A percentile compares a stretch with the other conserved stretches of the same genome.
phyloP scores from a whole-genome alignment of 1,284 basidiomycete species.

The Tetrapyrgos nigripes region DNA sequence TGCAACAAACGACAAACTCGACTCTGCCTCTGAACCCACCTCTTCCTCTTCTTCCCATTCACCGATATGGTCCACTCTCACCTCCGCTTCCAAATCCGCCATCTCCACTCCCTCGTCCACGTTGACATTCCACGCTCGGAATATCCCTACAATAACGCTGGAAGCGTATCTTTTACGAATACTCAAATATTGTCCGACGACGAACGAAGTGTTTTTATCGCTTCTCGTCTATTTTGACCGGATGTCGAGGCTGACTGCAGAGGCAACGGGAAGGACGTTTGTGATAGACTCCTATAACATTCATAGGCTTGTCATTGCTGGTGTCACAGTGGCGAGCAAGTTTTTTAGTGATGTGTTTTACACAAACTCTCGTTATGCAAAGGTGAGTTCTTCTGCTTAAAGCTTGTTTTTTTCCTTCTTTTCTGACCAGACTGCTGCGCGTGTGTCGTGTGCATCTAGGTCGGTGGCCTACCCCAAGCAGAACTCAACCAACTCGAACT shows the following conservation, averaged over 20 bases:
- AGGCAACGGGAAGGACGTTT: constrained; percentile 77
- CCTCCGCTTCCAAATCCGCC: constrained; percentile 81
- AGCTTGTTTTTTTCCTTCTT: neutral
- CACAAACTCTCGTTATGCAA: constrained; percentile 99
- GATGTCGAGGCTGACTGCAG: constrained; percentile 75
- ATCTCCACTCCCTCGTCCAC: constrained; percentile 83
- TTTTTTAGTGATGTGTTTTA: constrained; percentile 99
- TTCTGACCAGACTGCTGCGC: neutral
- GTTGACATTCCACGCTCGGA: constrained; percentile 94
- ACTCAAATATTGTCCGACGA: constrained; percentile 97
- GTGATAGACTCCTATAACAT: constrained; percentile 98
- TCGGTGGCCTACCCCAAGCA: constrained; percentile 91
- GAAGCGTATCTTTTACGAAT: constrained; percentile 96
- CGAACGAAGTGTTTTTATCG: constrained; percentile 96
- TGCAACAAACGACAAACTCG: constrained; percentile 81
- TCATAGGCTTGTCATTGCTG: constrained; percentile 95
- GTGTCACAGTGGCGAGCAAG: constrained; percentile 97
- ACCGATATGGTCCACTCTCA: constrained; percentile 69
- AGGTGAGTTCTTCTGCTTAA: constrained; percentile 70
- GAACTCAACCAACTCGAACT: constrained; percentile 98
- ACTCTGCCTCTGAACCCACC: constrained; percentile 29
- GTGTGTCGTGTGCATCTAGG: constrained; percentile 53
- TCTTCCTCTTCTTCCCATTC: constrained; percentile 31
- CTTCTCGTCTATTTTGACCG: constrained; percentile 97
- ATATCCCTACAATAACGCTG: constrained; percentile 93